Evolutionary conservation across 2,329 filamentous ascomycete species (phyloP).

Genomic region (Alternaria sp.): DNA sequence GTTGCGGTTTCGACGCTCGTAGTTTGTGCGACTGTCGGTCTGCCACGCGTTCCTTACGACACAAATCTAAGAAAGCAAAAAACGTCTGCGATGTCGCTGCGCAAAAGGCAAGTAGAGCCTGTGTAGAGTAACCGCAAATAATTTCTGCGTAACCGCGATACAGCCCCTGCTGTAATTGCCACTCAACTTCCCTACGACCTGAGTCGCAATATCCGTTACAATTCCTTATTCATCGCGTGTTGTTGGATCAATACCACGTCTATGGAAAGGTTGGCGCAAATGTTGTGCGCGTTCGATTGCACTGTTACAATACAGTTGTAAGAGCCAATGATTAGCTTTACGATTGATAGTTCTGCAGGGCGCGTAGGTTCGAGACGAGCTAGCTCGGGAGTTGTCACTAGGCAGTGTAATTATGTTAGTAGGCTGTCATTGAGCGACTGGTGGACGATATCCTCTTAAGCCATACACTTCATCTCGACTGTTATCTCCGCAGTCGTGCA

Average conservation of each 20-base stretch:
- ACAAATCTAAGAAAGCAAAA: constrained; percentile 5
- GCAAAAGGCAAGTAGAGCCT: constrained; percentile 3
- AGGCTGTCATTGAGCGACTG: not conserved
- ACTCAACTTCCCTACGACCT: constrained; percentile 3
- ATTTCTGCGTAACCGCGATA: not conserved
- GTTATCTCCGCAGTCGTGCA: not conserved
- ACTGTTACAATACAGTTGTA: not conserved
- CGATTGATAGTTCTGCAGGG: not conserved
- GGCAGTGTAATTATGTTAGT: not conserved
- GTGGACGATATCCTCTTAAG: not conserved
- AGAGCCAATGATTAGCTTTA: not conserved
- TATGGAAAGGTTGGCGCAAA: not conserved
- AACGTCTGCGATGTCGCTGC: not conserved
- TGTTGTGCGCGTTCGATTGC: not conserved
- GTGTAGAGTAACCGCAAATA: not conserved
- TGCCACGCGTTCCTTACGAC: constrained; percentile 1
- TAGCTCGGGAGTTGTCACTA: not conserved
- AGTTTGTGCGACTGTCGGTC: constrained; percentile 1
- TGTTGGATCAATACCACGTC: not conserved
- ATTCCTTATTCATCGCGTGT: not conserved
- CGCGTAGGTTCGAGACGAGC: not conserved
- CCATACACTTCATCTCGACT: not conserved
- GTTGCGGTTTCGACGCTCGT: not conserved
- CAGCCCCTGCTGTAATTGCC: not conserved
- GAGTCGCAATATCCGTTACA: not conserved